Base-by-base conservation (phyloP, 495 filamentous ascomycete genomes). In the Podospora appendiculata region DNA sequence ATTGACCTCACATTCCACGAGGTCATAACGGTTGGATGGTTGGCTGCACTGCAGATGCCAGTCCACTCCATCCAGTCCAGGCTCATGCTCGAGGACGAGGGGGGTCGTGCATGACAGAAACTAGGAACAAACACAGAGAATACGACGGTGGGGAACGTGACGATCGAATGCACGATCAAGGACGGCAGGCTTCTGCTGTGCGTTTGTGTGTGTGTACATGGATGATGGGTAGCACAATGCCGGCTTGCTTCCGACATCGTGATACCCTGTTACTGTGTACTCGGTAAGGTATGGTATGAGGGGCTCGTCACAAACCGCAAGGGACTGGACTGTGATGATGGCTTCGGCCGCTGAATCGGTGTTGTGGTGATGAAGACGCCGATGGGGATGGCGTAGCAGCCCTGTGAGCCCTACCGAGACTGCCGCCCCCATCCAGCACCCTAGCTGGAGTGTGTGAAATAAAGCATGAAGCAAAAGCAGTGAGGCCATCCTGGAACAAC, bases 1-100 rank as follows among this genome's bases (percentile, higher is more conserved):
- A 57, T 57, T 49, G 46, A 57, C 55, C 41, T 53, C 41, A 52
- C 54, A 56, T 56, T 56, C 54, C 50, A 42, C 35, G 36, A 18
- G 8, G 46, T 13, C 40, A 50, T 53, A 46, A 45, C 14, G 33
- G 50, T 40, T 4, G 19, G 40, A 44, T 52, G 45, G 45, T 43
- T 32, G 39, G 48, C 14, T 51, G 16, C 45, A 32, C 41, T 36
- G 43, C 43, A 45, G 47, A 39, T 48, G 47, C 47, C 47, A 39
- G 33, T 39, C 42, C 42, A 17, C 17, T 33, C 12, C 1, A 13
- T 17, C 14, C 14, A 18, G 18, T 17, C 10, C 42, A 45, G 8
- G 42, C 11, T 25, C 14, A 16, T 13, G 8, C 25, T 16, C 25
- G 8, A 44, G 38, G 40, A 41, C 17, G 48, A 34, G 3, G 16